These are phyloP conservation scores for Lachnellula willkommii DNA, from an alignment of 2,329 filamentous ascomycete genomes.

Conservation along the genomic window DNA sequence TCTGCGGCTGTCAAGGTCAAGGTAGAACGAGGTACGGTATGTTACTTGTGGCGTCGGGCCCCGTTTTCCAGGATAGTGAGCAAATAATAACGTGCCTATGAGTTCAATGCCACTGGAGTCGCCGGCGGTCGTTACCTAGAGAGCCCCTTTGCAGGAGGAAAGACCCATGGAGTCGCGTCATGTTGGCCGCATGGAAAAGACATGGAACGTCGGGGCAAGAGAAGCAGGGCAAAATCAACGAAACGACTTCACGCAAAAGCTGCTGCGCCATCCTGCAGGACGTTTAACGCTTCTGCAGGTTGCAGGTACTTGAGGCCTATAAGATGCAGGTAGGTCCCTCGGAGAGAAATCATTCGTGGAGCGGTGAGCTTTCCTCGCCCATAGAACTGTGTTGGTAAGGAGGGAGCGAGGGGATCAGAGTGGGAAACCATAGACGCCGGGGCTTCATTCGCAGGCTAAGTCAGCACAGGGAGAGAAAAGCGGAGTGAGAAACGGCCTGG, in stretches of 20 bases:
- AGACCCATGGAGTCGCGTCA: slow-evolving; percentile 1
- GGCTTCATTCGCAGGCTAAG: slow-evolving; percentile 27
- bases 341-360: slow-evolving; percentile 20
- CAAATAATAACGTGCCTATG: slow-evolving; percentile 1
- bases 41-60: slow-evolving; percentile 18
- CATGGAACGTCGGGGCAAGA: neutral
- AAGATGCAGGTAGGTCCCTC: slow-evolving; percentile 11
- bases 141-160: neutral
- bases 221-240: neutral
- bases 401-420: neutral
- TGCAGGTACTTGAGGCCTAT: slow-evolving; percentile 24
- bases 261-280: slow-evolving; percentile 20
- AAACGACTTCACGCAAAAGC: slow-evolving; percentile 2
- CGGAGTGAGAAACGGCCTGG: slow-evolving; percentile 10
- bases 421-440: slow-evolving; percentile 16
- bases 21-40: neutral
- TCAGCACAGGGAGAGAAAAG: slow-evolving; percentile 2
- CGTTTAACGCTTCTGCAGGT: slow-evolving; percentile 12
- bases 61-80: slow-evolving; percentile 6
- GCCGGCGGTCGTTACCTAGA: slow-evolving; percentile 13
- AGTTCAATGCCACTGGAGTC: slow-evolving; percentile 20
- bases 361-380: slow-evolving; percentile 17
- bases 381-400: slow-evolving; percentile 2
- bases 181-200: slow-evolving; percentile 7
- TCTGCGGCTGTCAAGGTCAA: slow-evolving; percentile 6